A percentile compares a stretch with the other conserved stretches of the same genome.
phyloP scores from a whole-genome alignment of 768 basidiomycete genomes.

The Trametes cinnabarina region DNA sequence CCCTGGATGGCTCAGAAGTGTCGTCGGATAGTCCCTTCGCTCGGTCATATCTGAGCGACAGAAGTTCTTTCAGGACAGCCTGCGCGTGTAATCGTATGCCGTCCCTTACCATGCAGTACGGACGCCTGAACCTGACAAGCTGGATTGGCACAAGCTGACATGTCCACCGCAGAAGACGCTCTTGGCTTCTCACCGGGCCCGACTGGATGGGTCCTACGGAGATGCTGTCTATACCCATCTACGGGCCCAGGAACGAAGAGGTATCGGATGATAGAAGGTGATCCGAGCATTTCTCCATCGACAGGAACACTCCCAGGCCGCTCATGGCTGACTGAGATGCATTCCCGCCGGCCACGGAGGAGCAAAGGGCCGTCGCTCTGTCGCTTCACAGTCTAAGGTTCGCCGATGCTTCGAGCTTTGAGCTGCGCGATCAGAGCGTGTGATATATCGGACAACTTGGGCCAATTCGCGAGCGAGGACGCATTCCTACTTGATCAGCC shows the following conservation, averaged over 20 bases:
- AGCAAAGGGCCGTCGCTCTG: neutral
- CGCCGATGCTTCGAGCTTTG: neutral
- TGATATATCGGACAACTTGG: slow-evolving; percentile 2
- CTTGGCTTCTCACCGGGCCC: slow-evolving; percentile 7
- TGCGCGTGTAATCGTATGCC: neutral
- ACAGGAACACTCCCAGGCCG: neutral
- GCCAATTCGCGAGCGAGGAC: neutral
- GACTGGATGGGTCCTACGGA: neutral
- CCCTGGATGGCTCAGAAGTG: neutral
- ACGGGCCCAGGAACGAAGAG: slow-evolving; percentile 5
- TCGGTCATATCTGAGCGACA: neutral
- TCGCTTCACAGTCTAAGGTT: neutral
- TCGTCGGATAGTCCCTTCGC: neutral
- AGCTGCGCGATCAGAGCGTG: slow-evolving; percentile 4
- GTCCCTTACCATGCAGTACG: slow-evolving; percentile 5
- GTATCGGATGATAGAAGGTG: neutral
- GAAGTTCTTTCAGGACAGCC: neutral
- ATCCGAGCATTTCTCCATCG: slow-evolving; percentile 11
- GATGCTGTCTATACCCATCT: neutral
- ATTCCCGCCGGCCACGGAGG: neutral
- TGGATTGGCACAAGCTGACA: neutral
- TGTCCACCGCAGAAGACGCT: neutral
- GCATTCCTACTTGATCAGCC: neutral
- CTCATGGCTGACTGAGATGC: neutral
- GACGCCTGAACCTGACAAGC: slow-evolving; percentile 11